Conservation (phyloP, 2,329 filamentous ascomycete genomes). For the Diaporthe sp. region DNA sequence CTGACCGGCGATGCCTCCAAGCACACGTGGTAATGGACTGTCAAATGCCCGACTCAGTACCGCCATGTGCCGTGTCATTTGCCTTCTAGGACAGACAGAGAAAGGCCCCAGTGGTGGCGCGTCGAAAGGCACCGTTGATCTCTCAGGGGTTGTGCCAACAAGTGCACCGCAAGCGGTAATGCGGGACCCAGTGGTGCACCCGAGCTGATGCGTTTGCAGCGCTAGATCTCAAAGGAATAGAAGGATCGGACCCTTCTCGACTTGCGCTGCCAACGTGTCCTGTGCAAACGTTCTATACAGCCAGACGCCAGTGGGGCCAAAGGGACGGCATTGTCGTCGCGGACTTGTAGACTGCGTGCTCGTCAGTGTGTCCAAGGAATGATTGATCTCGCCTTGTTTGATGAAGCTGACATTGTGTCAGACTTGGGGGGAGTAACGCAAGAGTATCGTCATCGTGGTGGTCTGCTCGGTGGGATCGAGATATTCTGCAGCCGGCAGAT, state of each 20-base stretch:
- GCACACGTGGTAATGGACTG: background rate
- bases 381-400: background rate
- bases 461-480: slow-evolving; percentile 1
- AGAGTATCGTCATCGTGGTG: background rate
- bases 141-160: background rate
- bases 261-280: background rate
- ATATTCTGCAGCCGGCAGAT: background rate
- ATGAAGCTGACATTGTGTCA: background rate
- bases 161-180: background rate
- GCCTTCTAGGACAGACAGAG: background rate
- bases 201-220: background rate
- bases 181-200: slow-evolving; percentile 10
- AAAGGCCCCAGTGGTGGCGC: background rate
- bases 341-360: background rate
- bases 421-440: background rate
- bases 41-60: background rate
- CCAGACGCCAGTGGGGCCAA: background rate
- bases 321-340: background rate
- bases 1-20: background rate
- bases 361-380: background rate
- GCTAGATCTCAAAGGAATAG: background rate
- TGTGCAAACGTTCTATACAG: background rate
- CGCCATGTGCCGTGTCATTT: background rate
- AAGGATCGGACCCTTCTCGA: background rate
- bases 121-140: background rate